A percentile compares a stretch with the other conserved stretches of the same genome.
Conservation (phyloP, 2,329 filamentous ascomycete genomes). For the Coniella vitis region DNA sequence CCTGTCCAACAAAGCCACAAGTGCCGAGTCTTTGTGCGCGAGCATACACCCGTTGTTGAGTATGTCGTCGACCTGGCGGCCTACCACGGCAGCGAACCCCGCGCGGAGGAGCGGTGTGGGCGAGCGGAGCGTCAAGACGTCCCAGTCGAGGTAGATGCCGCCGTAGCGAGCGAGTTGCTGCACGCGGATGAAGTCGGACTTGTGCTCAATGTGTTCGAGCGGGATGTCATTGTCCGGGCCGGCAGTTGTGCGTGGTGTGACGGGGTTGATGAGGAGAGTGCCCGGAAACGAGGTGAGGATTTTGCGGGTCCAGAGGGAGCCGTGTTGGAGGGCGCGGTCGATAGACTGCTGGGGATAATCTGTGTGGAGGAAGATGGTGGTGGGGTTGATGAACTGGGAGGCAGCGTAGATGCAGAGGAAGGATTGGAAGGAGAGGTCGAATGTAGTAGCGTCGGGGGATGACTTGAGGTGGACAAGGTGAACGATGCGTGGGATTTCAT, state of each 20-base stretch:
- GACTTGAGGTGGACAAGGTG: conserved; percentile 22
- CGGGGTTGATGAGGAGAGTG: conserved; percentile 14
- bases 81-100: conserved; percentile 23
- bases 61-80: conserved; percentile 16
- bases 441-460: conserved; percentile 7
- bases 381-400: conserved; percentile 18
- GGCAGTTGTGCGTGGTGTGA: conserved; percentile 16
- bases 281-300: conserved; percentile 18
- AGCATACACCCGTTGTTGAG: conserved; percentile 13
- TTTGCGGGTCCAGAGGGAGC: conserved; percentile 20
- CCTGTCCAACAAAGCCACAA: conserved; percentile 17
- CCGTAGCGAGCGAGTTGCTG: conserved; percentile 20
- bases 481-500: conserved; percentile 21
- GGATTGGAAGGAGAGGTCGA: conserved; percentile 19
- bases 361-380: conserved; percentile 23
- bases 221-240: conserved; percentile 10
- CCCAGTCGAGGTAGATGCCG: conserved; percentile 25
- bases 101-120: conserved; percentile 17
- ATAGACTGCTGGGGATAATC: conserved; percentile 16
- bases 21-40: conserved; percentile 11
- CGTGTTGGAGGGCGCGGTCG: conserved; percentile 12
- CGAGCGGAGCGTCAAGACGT: conserved; percentile 21
- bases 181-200: conserved; percentile 24
- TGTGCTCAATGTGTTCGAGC: conserved; percentile 21
- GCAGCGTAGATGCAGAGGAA: conserved; percentile 23